Conservation (phyloP, 2,329 filamentous ascomycete genomes). For the Alternaria metachromatica region DNA sequence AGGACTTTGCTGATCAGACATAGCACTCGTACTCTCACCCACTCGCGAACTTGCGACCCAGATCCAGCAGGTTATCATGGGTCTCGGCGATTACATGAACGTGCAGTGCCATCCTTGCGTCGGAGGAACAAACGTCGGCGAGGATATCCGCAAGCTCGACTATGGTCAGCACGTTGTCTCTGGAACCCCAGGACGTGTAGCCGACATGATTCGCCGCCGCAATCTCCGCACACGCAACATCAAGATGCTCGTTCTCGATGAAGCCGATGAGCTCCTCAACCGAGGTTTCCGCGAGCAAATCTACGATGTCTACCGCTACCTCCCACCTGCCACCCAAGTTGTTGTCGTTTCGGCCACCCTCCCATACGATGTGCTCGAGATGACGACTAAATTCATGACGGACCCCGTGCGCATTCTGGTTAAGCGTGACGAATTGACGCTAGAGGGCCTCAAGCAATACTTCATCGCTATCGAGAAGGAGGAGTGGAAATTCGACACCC, state of each 20-base stretch:
- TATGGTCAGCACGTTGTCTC: slow-evolving; percentile 98
- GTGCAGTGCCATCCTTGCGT: slow-evolving; percentile 99
- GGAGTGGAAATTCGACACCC: slow-evolving; percentile 99
- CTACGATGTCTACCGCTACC: slow-evolving; percentile 97
- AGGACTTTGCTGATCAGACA: slow-evolving; percentile 30
- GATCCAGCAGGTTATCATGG: slow-evolving; percentile 98
- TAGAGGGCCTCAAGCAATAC: slow-evolving; percentile 98
- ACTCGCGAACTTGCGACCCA: slow-evolving; percentile 97
- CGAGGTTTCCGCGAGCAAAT: slow-evolving; percentile 98
- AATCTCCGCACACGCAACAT: slow-evolving; percentile 76
- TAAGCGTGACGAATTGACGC: slow-evolving; percentile 97
- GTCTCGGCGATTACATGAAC: slow-evolving; percentile 99
- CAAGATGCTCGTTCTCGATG: slow-evolving; percentile 80
- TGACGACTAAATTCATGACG: slow-evolving; percentile 99
- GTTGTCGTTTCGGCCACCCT: slow-evolving; percentile 96
- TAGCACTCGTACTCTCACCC: slow-evolving; percentile 88
- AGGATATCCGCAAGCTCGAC: slow-evolving; percentile 96
- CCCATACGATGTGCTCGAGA: slow-evolving; percentile 96
- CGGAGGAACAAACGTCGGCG: slow-evolving; percentile 95
- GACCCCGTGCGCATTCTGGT: slow-evolving; percentile 95
- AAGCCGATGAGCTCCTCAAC: slow-evolving; percentile 82
- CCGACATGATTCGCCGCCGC: slow-evolving; percentile 80
- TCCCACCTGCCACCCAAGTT: slow-evolving; percentile 96
- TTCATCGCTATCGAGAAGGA: slow-evolving; percentile 99
- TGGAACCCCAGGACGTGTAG: slow-evolving; percentile 93